Evolutionary conservation across 352 stramenopile species (phyloP).

Genomic region (Pythium pectinolyticum): DNA sequence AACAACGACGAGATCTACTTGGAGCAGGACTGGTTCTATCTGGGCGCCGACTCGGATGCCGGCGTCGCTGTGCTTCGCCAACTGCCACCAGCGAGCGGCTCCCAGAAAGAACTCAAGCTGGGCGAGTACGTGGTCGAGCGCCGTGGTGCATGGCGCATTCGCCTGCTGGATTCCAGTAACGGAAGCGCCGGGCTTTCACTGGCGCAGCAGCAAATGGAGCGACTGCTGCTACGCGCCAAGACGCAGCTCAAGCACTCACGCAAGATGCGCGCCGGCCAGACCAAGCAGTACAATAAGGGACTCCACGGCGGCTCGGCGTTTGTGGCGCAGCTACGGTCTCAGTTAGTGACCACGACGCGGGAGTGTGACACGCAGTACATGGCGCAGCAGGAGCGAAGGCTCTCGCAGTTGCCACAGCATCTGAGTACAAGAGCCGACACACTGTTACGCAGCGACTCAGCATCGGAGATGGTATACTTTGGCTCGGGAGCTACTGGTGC

Average conservation of each 20-base stretch:
- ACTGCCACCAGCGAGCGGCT: constrained; percentile 34
- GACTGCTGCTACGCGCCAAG: constrained; percentile 67
- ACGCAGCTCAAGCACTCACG: constrained; percentile 76
- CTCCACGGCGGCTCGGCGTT: constrained; percentile 54
- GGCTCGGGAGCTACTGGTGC: too few relatives aligned
- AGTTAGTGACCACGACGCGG: constrained; percentile 47
- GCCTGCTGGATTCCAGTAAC: constrained; percentile 70
- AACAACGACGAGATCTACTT: constrained; percentile 83
- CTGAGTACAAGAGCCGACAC: constrained; percentile 40
- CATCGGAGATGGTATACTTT: not conserved
- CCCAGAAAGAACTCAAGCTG: constrained; percentile 11
- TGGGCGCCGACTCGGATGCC: constrained; percentile 65
- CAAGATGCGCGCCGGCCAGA: constrained; percentile 64
- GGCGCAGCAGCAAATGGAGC: constrained; percentile 82
- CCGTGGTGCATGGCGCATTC: constrained; percentile 63
- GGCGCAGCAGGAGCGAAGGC: constrained; percentile 39
- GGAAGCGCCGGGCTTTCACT: constrained; percentile 60
- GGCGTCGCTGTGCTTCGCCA: constrained; percentile 66
- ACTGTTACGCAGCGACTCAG: not conserved
- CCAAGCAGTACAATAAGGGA: constrained; percentile 39
- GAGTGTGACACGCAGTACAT: constrained; percentile 48
- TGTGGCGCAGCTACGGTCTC: constrained; percentile 46
- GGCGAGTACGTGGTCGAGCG: constrained; percentile 75
- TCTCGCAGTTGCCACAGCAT: constrained; percentile 45
- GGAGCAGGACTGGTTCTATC: constrained; percentile 85